Evolutionary conservation across 139 green algal species (phyloP), one percentile per base, ranked within the genome.

Genomic region (Desmodesmus armatus): DNA sequence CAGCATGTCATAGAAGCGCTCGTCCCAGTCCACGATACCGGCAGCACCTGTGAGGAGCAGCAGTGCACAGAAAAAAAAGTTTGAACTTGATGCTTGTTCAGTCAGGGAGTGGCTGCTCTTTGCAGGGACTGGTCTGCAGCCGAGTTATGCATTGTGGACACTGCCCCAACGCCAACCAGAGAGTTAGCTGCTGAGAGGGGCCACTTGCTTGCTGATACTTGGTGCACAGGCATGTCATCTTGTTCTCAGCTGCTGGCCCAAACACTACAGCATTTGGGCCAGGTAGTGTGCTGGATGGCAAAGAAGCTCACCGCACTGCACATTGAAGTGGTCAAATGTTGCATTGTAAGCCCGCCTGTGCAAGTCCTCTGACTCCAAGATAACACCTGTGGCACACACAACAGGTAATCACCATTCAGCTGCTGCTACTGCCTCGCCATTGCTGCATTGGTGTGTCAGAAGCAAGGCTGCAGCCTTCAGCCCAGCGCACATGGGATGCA

Each of bases 271-370:
- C n/a, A n/a, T n/a, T n/a, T n/a, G n/a, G n/a, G n/a, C n/a, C n/a
- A n/a, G n/a, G n/a, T n/a, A n/a, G n/a, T n/a, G n/a, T n/a, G n/a
- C n/a, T n/a, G n/a, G n/a, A n/a, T n/a, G n/a, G n/a, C n/a, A n/a
- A n/a, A n/a, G n/a, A n/a, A n/a, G n/a, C n/a, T n/a, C n/a, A 66
- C 51, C 55, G 66, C 60, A 82, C 74, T 80, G 73, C 39, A 98
- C 89, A 1, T 91, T 51, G 71, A 98, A 98, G 60, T 97, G 69
- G 35, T 89, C 44, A 81, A 99, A 99, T 19, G 96, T 87, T 7
- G 90, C 96, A 85, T 99, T 98, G 89, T 99, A 99, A 5, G 96
- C 96, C 6, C 82, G 74, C 25, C 96, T 84, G 88, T 99, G 96
- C 40, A 99, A 90, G 55, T 98, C 95, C 90, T 99, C 97, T 2